A percentile compares a stretch with the other conserved stretches of the same genome.
Evolutionary conservation across 805 yeast species (phyloP).

Genomic region (Ogataea philodendri): DNA sequence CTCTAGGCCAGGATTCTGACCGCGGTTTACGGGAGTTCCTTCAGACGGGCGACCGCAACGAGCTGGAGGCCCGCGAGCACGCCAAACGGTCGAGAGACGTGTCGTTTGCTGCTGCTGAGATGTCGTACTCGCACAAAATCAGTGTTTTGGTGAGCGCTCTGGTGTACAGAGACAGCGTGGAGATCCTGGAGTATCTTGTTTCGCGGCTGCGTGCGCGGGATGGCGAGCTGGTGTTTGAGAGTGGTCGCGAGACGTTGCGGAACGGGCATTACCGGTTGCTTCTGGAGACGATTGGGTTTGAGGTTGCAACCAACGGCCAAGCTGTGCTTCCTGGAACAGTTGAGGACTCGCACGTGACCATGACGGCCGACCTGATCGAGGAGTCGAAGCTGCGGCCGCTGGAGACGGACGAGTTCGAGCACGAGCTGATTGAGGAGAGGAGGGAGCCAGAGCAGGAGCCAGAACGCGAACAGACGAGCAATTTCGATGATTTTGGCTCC

Average conservation of each 20-base stretch:
- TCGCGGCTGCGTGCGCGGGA: slow-evolving; percentile 36
- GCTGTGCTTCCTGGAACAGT: slow-evolving; percentile 10
- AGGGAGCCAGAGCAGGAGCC: slow-evolving; percentile 22
- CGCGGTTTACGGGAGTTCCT: slow-evolving; percentile 49
- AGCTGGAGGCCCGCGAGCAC: slow-evolving; percentile 33
- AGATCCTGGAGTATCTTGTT: slow-evolving; percentile 44
- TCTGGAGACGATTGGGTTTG: slow-evolving; percentile 25
- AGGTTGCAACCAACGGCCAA: slow-evolving; percentile 2
- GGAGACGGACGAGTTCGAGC: slow-evolving; percentile 27
- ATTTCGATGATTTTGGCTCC: slow-evolving; percentile 38
- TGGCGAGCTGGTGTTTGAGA: slow-evolving; percentile 3
- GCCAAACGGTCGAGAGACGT: slow-evolving; percentile 21
- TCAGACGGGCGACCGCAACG: slow-evolving; percentile 55
- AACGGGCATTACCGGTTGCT: slow-evolving; percentile 24
- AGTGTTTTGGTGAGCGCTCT: slow-evolving; percentile 26
- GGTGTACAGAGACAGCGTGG: slow-evolving; percentile 44
- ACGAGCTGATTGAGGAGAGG: slow-evolving; percentile 8
- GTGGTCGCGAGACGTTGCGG: slow-evolving; percentile 7
- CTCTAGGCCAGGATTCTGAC: slow-evolving; percentile 49
- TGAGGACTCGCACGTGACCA: slow-evolving; percentile 11
- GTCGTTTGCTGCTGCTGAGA: slow-evolving; percentile 15
- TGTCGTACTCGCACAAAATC: slow-evolving; percentile 28
- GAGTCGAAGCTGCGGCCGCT: slow-evolving; percentile 23
- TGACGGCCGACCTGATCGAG: slow-evolving; percentile 17
- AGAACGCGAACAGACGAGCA: slow-evolving; percentile 25